Evolutionary conservation across 257 asterid species (phyloP).

Genomic region (Leonotis leonurus): DNA sequence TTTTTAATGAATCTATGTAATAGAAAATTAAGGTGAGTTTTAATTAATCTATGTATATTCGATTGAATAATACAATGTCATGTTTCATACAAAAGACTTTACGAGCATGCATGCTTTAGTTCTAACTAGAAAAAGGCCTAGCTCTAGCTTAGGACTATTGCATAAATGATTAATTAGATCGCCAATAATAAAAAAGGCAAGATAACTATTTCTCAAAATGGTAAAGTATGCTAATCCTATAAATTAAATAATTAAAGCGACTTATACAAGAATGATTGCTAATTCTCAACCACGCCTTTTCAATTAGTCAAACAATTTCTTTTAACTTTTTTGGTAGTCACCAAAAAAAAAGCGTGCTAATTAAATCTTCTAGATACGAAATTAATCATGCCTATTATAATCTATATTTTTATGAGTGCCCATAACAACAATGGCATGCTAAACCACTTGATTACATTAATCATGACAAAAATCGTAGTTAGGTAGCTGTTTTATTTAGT

Average conservation of each 20-base stretch:
- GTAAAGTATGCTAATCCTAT: conserved; percentile 11
- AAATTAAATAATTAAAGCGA: conserved; percentile 29
- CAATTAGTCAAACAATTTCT: conserved; percentile 24
- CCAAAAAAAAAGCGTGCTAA: conserved; percentile 8
- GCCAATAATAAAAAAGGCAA: conserved; percentile 21
- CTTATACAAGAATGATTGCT: conserved; percentile 17
- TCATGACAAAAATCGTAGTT: neutral
- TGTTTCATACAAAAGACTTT: neutral
- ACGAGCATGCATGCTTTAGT: neutral
- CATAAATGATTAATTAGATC: conserved; percentile 23
- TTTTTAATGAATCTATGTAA: too few relatives aligned
- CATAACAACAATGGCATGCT: conserved; percentile 13
- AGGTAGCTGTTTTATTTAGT: conserved; percentile 1
- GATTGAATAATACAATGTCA: too few relatives aligned
- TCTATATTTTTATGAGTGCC: conserved; percentile 1
- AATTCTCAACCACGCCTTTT: conserved; percentile 17
- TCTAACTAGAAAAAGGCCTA: neutral
- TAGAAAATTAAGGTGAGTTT: too few relatives aligned
- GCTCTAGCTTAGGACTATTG: neutral
- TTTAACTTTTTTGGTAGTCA: conserved; percentile 3
- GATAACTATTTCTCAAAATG: conserved; percentile 20
- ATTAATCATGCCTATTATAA: neutral
- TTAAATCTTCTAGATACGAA: conserved; percentile 14
- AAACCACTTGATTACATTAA: conserved; percentile 8
- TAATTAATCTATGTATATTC: too few relatives aligned